Evolutionary conservation across 2,329 filamentous ascomycete genomes (phyloP).

Genomic region (Penicillium sp.): DNA sequence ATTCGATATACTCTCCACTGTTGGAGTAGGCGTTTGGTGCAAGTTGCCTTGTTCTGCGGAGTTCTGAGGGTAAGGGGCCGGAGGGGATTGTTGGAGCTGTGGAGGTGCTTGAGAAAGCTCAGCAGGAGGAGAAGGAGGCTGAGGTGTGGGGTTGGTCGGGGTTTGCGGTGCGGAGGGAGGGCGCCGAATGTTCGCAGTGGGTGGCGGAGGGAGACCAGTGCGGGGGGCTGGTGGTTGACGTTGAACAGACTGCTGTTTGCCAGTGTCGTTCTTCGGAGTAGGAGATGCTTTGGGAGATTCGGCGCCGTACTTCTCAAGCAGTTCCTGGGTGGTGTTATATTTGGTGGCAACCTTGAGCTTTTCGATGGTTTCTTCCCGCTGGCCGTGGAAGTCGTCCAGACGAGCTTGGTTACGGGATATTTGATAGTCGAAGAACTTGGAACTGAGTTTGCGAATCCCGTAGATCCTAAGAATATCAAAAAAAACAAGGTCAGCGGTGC

Average conservation of each 20-base stretch:
- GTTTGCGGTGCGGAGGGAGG: conserved; percentile 18
- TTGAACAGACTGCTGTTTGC: conserved; percentile 25
- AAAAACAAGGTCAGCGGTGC: conserved; percentile 22
- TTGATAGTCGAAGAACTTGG: conserved; percentile 77
- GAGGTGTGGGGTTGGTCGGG: conserved; percentile 25
- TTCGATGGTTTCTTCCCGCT: conserved; percentile 85
- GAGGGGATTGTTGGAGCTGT: conserved; percentile 12
- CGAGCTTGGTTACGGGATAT: conserved; percentile 68
- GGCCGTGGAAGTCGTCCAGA: conserved; percentile 73
- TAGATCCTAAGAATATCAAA: conserved; percentile 68
- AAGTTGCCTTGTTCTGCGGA: conserved; percentile 43
- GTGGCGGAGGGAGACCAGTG: conserved; percentile 61
- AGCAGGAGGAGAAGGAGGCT: conserved; percentile 32
- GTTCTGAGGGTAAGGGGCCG: conserved; percentile 18
- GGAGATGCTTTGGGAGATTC: conserved; percentile 50
- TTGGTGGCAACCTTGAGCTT: conserved; percentile 93
- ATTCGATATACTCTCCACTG: conserved; percentile 38
- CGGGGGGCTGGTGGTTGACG: conserved; percentile 40
- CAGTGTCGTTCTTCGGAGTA: conserved; percentile 25
- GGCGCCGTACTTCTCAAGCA: conserved; percentile 92
- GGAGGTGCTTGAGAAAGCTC: conserved; percentile 18
- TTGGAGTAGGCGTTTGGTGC: conserved; percentile 51
- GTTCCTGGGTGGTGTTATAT: conserved; percentile 89
- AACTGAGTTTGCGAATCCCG: conserved; percentile 65
- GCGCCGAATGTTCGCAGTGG: conserved; percentile 64